Conservation (phyloP, 768 basidiomycete genomes). For the Podaxis mareebaensis region DNA sequence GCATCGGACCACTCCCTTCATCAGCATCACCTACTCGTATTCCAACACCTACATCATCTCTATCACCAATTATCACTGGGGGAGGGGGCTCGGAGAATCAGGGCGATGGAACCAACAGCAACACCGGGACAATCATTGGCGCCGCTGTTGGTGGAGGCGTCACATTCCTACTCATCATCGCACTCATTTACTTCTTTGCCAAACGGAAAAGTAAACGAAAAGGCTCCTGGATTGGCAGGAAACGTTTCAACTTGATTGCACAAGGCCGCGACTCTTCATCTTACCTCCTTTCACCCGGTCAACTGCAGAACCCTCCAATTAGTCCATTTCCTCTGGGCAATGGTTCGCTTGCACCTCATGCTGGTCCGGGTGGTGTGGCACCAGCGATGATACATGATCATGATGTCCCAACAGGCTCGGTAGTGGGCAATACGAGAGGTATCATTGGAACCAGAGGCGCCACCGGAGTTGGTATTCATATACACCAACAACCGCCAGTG, state of each 20-base stretch:
- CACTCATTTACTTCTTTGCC: slow-evolving; percentile 18
- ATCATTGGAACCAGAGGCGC: background rate
- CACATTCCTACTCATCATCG: slow-evolving; percentile 10
- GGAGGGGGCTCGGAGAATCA: background rate
- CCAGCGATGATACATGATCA: background rate
- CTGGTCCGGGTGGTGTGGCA: background rate
- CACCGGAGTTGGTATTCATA: background rate
- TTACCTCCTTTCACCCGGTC: slow-evolving; percentile 14
- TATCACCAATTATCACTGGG: background rate
- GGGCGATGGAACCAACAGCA: background rate
- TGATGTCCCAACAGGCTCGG: background rate
- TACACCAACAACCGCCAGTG: slow-evolving; percentile 2
- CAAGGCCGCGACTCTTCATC: slow-evolving; percentile 1
- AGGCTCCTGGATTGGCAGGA: background rate
- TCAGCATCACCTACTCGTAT: slow-evolving; percentile 10
- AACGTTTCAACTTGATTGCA: slow-evolving; percentile 15
- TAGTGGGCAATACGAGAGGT: background rate
- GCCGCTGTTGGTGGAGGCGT: slow-evolving; percentile 20
- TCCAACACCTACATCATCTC: background rate
- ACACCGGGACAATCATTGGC: slow-evolving; percentile 19
- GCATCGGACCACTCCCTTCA: slow-evolving; percentile 15
- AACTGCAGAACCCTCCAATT: slow-evolving; percentile 7
- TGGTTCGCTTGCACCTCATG: background rate
- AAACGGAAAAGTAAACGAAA: slow-evolving; percentile 16
- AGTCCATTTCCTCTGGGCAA: slow-evolving; percentile 4